Conservation (phyloP, 2,329 filamentous ascomycete genomes). For the Paecilomyces formosus region DNA sequence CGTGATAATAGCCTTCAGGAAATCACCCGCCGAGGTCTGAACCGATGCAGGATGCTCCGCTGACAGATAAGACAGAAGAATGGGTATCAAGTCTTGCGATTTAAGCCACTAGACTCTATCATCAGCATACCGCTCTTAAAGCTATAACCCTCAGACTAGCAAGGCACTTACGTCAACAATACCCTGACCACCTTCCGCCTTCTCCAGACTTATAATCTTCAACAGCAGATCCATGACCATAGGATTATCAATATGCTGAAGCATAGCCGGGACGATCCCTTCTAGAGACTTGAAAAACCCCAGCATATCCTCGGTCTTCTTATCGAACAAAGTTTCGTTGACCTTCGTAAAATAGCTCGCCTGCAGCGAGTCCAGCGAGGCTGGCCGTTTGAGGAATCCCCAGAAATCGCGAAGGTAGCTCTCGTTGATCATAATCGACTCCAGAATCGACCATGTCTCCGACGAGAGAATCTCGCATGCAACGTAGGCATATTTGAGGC, state of each 20-base stretch:
- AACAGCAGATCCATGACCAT: conserved; percentile 97
- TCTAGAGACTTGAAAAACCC: conserved; percentile 78
- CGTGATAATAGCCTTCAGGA: conserved; percentile 97
- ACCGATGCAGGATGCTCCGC: conserved; percentile 81
- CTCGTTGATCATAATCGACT: conserved; percentile 81
- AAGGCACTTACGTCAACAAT: conserved; percentile 71
- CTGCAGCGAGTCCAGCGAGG: conserved; percentile 84
- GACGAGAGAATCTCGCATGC: conserved; percentile 89
- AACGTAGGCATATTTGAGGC: conserved; percentile 88
- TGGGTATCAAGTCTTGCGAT: conserved; percentile 78
- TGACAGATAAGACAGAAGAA: conserved; percentile 76
- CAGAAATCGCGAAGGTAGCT: conserved; percentile 76
- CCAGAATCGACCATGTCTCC: conserved; percentile 94
- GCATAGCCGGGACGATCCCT: conserved; percentile 72
- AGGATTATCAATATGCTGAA: conserved; percentile 91
- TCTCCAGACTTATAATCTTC: conserved; percentile 95
- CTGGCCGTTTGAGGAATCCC: conserved; percentile 76
- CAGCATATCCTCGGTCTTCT: conserved; percentile 97
- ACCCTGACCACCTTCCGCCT: conserved; percentile 81
- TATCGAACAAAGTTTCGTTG: conserved; percentile 94
- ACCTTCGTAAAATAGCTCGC: conserved; percentile 98
- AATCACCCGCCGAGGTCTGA: conserved; percentile 93
- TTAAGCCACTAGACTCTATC: conserved; percentile 69
- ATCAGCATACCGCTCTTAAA: neutral
- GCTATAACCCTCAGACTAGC: neutral